Percentiles rank a stretch among this genome's conserved stretches.
These are phyloP conservation scores for Cylindrodendrum hubeiense DNA, from an alignment of 2,329 filamentous ascomycete species.

Conservation along the genomic window DNA sequence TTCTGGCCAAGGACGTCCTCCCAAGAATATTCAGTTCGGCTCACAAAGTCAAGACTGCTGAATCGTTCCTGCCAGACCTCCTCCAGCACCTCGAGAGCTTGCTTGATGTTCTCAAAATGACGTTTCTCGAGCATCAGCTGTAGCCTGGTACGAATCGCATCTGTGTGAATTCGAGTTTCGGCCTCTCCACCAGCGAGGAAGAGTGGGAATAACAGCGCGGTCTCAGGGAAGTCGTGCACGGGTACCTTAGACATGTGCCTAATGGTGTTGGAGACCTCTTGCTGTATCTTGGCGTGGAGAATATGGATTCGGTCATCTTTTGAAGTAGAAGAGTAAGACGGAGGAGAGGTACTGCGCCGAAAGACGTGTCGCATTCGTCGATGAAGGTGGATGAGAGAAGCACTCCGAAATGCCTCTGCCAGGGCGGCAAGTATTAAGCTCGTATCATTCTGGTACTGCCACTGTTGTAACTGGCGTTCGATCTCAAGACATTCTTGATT, in stretches of 20 bases:
- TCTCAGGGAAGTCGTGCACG: background rate
- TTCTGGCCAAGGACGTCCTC: too few relatives aligned
- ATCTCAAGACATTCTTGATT: too few relatives aligned
- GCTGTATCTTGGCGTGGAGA: background rate
- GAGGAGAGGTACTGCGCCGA: too few relatives aligned
- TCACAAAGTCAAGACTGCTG: too few relatives aligned
- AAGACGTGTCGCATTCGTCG: background rate
- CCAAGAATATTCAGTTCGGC: too few relatives aligned
- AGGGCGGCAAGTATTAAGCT: background rate
- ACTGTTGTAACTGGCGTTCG: background rate
- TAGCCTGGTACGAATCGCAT: constrained; percentile 1
- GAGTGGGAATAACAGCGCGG: constrained; percentile 1
- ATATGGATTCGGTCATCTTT: background rate
- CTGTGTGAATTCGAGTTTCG: background rate
- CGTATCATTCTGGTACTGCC: background rate
- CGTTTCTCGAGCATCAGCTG: constrained; percentile 1
- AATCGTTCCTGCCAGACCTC: too few relatives aligned
- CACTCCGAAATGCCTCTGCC: background rate
- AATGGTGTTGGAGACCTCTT: background rate
- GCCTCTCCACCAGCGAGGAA: constrained; percentile 11
- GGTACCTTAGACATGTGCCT: background rate
- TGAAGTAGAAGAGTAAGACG: too few relatives aligned
- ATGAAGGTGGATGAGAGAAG: constrained; percentile 4
- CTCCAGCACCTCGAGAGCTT: constrained; percentile 8
- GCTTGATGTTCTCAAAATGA: constrained; percentile 7